phyloP scores from a whole-genome alignment of 2,329 filamentous ascomycete species.

The Ophiostoma himal-ulmi region DNA sequence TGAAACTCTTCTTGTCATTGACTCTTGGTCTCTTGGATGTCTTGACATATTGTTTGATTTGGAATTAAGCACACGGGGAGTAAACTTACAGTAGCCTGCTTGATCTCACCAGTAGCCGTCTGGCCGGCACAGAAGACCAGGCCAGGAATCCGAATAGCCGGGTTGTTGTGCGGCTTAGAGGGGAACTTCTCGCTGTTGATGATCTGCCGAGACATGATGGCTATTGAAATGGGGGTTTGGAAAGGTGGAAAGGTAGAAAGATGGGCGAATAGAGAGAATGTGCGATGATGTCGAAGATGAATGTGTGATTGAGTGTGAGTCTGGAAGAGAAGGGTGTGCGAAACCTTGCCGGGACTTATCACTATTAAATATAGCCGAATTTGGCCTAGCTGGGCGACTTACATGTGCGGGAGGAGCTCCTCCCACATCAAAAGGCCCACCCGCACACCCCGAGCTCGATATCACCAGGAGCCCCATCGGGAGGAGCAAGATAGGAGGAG shows the following conservation, averaged over 20 bases:
- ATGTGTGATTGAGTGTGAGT: neutral
- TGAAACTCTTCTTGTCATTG: no score
- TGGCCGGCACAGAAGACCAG: conserved; percentile 44
- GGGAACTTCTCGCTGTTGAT: conserved; percentile 44
- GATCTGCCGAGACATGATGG: conserved; percentile 41
- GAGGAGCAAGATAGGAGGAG: neutral
- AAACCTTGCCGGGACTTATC: neutral
- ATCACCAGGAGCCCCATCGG: conserved; percentile 6
- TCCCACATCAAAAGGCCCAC: neutral
- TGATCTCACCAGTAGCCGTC: conserved; percentile 45
- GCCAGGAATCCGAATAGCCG: conserved; percentile 41
- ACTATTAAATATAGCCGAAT: conserved; percentile 7
- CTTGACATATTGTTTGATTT: neutral
- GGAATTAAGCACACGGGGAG: neutral
- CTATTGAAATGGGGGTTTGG: neutral
- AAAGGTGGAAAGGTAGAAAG: neutral
- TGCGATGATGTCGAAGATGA: neutral
- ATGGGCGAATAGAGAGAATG: neutral
- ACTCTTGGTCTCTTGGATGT: neutral
- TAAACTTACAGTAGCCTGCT: conserved; percentile 39
- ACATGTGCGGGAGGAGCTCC: conserved; percentile 18
- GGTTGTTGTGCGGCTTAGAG: conserved; percentile 43
- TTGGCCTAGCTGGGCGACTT: conserved; percentile 10
- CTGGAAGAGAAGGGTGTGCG: neutral
- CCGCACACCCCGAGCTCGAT: neutral